Evolutionary conservation across 2,329 filamentous ascomycete species (phyloP).

Genomic region (Exophiala sp.): DNA sequence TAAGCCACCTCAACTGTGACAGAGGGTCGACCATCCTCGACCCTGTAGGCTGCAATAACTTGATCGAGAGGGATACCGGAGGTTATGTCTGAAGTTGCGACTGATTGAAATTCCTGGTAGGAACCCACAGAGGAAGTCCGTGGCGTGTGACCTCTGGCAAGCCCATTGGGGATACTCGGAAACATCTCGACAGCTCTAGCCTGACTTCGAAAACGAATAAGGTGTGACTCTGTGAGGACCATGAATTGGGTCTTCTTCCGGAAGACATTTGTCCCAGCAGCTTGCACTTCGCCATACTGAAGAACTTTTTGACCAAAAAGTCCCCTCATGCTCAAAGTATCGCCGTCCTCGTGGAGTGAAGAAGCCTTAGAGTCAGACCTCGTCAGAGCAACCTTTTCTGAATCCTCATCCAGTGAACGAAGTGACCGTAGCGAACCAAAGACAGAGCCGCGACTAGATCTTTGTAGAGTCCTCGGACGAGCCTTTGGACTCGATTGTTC

Average conservation of each 20-base stretch:
- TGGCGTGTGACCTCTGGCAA: conserved; percentile 41
- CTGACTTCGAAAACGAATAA: conserved; percentile 67
- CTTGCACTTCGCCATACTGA: conserved; percentile 68
- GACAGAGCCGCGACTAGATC: conserved; percentile 49
- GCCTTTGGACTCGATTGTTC: conserved; percentile 34
- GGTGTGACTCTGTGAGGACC: conserved; percentile 65
- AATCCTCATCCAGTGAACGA: conserved; percentile 50
- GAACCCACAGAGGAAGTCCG: conserved; percentile 62
- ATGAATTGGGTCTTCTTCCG: conserved; percentile 70
- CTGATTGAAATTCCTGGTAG: conserved; percentile 58
- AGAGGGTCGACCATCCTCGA: conserved; percentile 65
- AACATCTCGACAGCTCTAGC: conserved; percentile 64
- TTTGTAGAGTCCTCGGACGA: conserved; percentile 44
- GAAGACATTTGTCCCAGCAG: conserved; percentile 62
- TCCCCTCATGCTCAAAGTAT: conserved; percentile 32
- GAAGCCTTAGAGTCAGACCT: conserved; percentile 51
- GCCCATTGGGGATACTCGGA: conserved; percentile 46
- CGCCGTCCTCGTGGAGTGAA: conserved; percentile 46
- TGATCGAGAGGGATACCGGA: conserved; percentile 59
- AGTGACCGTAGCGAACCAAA: conserved; percentile 58
- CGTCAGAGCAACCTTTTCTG: conserved; percentile 44
- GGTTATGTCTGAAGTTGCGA: conserved; percentile 54
- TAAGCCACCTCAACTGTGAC: conserved; percentile 66
- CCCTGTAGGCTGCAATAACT: conserved; percentile 63
- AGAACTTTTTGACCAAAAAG: conserved; percentile 50